Evolutionary conservation across 805 yeast genomes (phyloP).

Genomic region (Suhomyces sp.): DNA sequence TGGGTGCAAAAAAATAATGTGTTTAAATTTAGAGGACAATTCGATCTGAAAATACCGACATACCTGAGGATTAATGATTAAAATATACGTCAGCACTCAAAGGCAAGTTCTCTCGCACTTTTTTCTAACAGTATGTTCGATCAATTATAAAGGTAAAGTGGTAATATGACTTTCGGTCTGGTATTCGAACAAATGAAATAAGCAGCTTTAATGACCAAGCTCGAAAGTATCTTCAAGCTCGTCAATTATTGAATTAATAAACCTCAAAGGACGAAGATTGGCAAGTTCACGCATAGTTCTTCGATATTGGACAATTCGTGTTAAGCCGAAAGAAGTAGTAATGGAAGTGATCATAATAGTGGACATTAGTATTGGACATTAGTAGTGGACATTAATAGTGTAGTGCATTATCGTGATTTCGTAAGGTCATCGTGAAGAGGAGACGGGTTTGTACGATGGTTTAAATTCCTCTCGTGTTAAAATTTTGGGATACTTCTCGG

Average conservation of each 20-base stretch:
- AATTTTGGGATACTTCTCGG: constrained; percentile 1
- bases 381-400: background rate
- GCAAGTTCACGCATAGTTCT: background rate
- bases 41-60: background rate
- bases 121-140: background rate
- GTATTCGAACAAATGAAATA: background rate
- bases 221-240: background rate
- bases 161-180: background rate
- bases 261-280: background rate
- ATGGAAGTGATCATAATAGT: background rate
- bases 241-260: background rate
- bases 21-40: background rate
- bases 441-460: constrained; percentile 4
- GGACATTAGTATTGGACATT: background rate
- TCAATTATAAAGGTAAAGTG: background rate
- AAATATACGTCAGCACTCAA: background rate
- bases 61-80: background rate
- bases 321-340: background rate
- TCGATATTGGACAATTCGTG: background rate
- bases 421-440: background rate
- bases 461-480: constrained; percentile 5
- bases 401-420: background rate
- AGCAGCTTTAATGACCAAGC: background rate
- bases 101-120: background rate
- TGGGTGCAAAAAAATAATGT: background rate